These are phyloP conservation scores for Nothopassalora personata DNA, from an alignment of 2,329 filamentous ascomycete genomes.

Conservation along the genomic window DNA sequence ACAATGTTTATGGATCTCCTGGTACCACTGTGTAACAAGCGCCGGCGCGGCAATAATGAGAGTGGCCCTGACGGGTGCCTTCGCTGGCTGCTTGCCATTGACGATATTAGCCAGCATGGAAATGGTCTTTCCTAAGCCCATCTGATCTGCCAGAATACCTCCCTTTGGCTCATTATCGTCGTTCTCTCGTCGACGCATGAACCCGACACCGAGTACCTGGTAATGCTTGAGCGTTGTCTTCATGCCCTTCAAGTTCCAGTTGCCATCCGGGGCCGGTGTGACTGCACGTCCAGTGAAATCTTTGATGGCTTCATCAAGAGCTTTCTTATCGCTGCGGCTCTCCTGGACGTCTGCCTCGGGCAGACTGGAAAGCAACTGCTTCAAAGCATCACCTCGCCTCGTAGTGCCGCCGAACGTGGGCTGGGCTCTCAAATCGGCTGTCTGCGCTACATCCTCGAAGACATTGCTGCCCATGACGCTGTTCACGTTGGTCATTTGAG, in stretches of 20 bases:
- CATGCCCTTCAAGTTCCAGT: conserved; percentile 48
- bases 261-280: conserved; percentile 25
- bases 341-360: conserved; percentile 33
- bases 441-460: conserved; percentile 22
- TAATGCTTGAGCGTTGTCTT: conserved; percentile 42
- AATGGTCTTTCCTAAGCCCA: conserved; percentile 99
- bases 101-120: conserved; percentile 44
- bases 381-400: conserved; percentile 32
- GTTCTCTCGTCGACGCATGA: conserved; percentile 52
- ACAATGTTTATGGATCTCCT: conserved; percentile 27
- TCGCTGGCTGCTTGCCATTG: conserved; percentile 31
- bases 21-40: conserved; percentile 38
- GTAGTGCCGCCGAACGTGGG: conserved; percentile 17
- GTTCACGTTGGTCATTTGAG: conserved; percentile 14
- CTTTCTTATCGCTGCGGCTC: conserved; percentile 33
- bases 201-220: conserved; percentile 49
- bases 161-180: conserved; percentile 33
- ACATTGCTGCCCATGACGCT: conserved; percentile 21
- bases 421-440: conserved; percentile 15
- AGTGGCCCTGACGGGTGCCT: conserved; percentile 31
- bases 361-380: conserved; percentile 37
- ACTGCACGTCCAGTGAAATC: conserved; percentile 39
- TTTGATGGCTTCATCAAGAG: conserved; percentile 37
- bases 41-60: conserved; percentile 40
- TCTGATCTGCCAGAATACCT: conserved; percentile 95